Evolutionary conservation across 495 filamentous ascomycete species (phyloP).

Genomic region (Lasiosphaeria ovina): DNA sequence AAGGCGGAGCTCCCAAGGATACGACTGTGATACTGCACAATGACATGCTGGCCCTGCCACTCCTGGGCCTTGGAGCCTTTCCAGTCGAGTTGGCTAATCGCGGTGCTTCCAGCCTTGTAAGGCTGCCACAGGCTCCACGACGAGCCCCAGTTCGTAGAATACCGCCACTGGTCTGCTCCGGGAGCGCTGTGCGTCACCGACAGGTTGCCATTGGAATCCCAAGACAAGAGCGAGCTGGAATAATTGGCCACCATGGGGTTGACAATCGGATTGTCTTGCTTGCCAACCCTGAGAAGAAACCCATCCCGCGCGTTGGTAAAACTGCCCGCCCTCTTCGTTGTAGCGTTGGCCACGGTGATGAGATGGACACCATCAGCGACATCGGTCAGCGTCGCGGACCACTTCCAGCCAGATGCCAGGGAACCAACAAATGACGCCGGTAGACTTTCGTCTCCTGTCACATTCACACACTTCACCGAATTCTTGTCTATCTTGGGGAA

Average conservation of each 20-base stretch:
- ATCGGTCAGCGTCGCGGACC: slow-evolving; percentile 45
- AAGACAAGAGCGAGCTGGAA: slow-evolving; percentile 45
- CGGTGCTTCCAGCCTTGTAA: slow-evolving; percentile 52
- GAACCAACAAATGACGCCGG: slow-evolving; percentile 33
- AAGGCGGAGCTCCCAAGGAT: slow-evolving; percentile 60
- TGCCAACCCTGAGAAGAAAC: slow-evolving; percentile 49
- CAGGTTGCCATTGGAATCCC: slow-evolving; percentile 25
- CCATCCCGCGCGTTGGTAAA: slow-evolving; percentile 44
- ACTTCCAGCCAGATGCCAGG: slow-evolving; percentile 52
- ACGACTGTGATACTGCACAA: slow-evolving; percentile 62
- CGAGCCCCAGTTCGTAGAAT: slow-evolving; percentile 60
- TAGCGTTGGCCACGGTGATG: slow-evolving; percentile 57
- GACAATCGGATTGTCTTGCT: slow-evolving; percentile 51
- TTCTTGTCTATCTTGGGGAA: slow-evolving; percentile 28
- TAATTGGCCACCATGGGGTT: slow-evolving; percentile 59
- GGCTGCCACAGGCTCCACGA: slow-evolving; percentile 57
- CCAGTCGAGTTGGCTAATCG: slow-evolving; percentile 53
- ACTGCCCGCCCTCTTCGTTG: slow-evolving; percentile 32
- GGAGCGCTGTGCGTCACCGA: slow-evolving; percentile 57
- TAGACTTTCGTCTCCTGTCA: not conserved
- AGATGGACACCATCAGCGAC: slow-evolving; percentile 54
- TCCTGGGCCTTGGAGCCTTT: slow-evolving; percentile 56
- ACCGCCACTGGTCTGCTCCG: slow-evolving; percentile 61
- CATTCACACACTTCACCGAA: slow-evolving; percentile 25
- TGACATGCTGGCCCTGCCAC: slow-evolving; percentile 65